Conservation (phyloP, 2,329 filamentous ascomycete species). For the Monosporascus sp. region DNA sequence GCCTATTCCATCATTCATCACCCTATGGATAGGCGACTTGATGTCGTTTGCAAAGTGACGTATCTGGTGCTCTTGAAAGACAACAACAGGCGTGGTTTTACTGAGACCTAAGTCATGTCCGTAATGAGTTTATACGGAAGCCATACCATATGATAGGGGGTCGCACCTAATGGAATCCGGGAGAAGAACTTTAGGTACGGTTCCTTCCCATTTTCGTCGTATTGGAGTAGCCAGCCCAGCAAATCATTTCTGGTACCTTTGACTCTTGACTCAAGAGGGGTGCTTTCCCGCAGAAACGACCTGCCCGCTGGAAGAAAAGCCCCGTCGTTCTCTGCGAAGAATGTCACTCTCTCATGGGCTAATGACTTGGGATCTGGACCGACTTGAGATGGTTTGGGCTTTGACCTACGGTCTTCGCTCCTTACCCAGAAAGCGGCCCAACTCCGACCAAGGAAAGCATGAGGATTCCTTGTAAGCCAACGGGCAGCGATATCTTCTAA, state of each 20-base stretch:
- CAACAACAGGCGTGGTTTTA: constrained; percentile 36
- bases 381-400: constrained; percentile 21
- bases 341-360: constrained; percentile 33
- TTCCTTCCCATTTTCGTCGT: constrained; percentile 35
- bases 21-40: constrained; percentile 27
- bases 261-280: not conserved
- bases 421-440: constrained; percentile 41
- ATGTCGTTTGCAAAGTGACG: constrained; percentile 26
- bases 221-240: constrained; percentile 43
- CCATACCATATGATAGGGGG: not conserved
- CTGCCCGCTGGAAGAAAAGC: constrained; percentile 27
- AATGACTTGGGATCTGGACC: constrained; percentile 18
- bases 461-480: constrained; percentile 31
- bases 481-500: constrained; percentile 24
- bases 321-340: constrained; percentile 47
- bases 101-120: constrained; percentile 35
- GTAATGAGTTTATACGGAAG: constrained; percentile 1
- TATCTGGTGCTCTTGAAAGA: constrained; percentile 40
- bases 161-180: constrained; percentile 44
- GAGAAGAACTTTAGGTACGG: constrained; percentile 49
- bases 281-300: constrained; percentile 4
- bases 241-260: constrained; percentile 27
- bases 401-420: constrained; percentile 28
- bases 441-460: constrained; percentile 36
- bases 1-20: constrained; percentile 60